phyloP scores from a whole-genome alignment of 306 rosid genomes.

The Acacia acuminata region DNA sequence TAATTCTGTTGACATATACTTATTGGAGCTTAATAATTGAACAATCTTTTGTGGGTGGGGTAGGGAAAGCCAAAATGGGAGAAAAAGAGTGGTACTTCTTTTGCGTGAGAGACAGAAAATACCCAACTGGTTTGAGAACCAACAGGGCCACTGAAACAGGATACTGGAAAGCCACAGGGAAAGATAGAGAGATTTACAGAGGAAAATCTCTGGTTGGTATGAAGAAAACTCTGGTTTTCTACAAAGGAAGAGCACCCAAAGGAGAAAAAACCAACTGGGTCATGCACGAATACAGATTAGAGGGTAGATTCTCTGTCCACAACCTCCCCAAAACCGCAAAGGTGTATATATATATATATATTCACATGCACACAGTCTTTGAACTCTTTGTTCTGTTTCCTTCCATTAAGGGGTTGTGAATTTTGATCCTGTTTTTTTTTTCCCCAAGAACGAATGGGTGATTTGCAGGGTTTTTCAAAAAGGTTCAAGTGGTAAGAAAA shows the following conservation, averaged over 20 bases:
- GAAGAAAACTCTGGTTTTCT: conserved; percentile 96
- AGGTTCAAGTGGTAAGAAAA: conserved; percentile 74
- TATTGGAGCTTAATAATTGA: background rate
- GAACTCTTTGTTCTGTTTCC: background rate
- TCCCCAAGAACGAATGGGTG: conserved; percentile 91
- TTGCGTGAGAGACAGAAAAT: conserved; percentile 91
- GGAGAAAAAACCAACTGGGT: conserved; percentile 96
- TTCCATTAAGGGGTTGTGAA: background rate
- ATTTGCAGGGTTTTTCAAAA: conserved; percentile 90
- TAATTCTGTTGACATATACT: background rate
- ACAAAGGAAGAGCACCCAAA: conserved; percentile 94
- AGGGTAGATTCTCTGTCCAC: conserved; percentile 73
- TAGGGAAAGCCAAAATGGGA: conserved; percentile 97
- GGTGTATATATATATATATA: conserved; percentile 34
- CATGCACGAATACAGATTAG: conserved; percentile 92
- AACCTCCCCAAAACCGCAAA: conserved; percentile 92
- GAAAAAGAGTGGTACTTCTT: conserved; percentile 96
- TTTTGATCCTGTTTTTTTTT: background rate
- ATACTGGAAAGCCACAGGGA: conserved; percentile 98
- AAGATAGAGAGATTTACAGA: conserved; percentile 86
- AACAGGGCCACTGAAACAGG: conserved; percentile 96
- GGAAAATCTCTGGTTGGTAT: conserved; percentile 87
- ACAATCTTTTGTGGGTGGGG: background rate
- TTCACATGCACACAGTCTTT: background rate
- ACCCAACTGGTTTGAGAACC: conserved; percentile 94